Evolutionary conservation across 2,329 filamentous ascomycete species (phyloP), one percentile per base, ranked within the genome.

Genomic region (Corynespora cassiicola): DNA sequence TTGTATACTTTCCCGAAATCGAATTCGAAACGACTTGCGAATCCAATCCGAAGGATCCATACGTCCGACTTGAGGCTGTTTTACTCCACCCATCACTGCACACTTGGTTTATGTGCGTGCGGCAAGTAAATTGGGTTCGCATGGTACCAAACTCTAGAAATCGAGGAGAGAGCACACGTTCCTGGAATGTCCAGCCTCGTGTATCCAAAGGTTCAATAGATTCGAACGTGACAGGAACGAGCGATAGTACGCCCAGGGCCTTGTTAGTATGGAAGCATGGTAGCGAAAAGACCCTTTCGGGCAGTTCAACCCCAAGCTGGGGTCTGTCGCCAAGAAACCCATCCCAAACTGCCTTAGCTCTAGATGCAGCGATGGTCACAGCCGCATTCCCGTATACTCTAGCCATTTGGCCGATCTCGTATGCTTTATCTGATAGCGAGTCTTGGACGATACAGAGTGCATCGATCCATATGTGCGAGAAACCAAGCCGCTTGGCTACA

Each of bases 401-500:
- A 4, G 26, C 27, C 35, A 37, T 37, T 11, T 14, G 24, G 7
- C 26, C 25, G 9, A 24, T 28, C 22, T 36, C 33, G 3, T 27
- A 10, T 2, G 33, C 33, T 15, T 28, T 27, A 10, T 36, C 24
- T 6, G 23, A 9, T 4, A 8, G 9, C 9, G 15, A 27, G 18
- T 28, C 24, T n/a, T 36, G 33, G 16, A 36, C 24, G 12, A 25
- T 37, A 21, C 27, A 37, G 12, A 37, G 27, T 10, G 35, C 35
- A 24, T 37, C 35, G 12, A 31, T 37, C 35, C 27, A 37, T 4
- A 37, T 30, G 15, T 31, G 31, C 1, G 19, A 11, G 9, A 25
- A 7, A 7, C 27, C 26, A 7, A 37, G 20, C 3, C 28, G 21
- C 27, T 20, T 15, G 18, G 27, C 27, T 8, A 37, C 35, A 12